These are phyloP conservation scores for Umbellularia californica DNA, from an alignment of 164 flowering plant genomes.

Conservation along the genomic window DNA sequence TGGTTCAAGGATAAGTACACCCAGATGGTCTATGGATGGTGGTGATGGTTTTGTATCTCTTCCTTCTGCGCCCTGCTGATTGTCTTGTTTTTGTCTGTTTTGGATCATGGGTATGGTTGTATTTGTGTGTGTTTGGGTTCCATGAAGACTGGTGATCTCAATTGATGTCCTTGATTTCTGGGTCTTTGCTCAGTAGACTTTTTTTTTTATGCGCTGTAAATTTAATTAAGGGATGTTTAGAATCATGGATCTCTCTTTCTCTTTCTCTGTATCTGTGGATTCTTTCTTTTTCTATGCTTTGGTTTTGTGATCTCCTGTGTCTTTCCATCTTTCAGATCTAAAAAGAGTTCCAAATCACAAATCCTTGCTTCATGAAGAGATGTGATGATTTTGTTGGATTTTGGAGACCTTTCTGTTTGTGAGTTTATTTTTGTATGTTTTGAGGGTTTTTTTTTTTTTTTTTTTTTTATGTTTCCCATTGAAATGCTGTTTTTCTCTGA, in stretches of 20 bases:
- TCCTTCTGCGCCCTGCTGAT: not conserved
- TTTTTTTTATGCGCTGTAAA: not conserved
- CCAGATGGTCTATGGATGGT: constrained; percentile 28
- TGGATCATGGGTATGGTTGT: not conserved
- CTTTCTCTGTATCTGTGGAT: not conserved
- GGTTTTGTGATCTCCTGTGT: not conserved
- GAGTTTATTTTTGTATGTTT: not conserved
- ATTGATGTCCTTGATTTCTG: not conserved
- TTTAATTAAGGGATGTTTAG: not conserved
- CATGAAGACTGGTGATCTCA: not conserved
- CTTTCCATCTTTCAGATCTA: not conserved
- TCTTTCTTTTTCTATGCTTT: not conserved
- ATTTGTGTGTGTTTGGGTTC: constrained; percentile 3
- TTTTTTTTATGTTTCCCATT: not conserved
- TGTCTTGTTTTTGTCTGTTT: not conserved
- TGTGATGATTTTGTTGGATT: not conserved
- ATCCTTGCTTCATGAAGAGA: not conserved
- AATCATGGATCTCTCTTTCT: not conserved
- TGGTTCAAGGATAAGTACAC: constrained; percentile 42
- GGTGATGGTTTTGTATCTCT: constrained; percentile 30
- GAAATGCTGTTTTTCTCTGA: no score
- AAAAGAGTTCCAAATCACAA: not conserved
- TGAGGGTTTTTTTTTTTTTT: not conserved
- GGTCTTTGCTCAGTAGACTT: not conserved
- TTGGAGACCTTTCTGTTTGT: not conserved